Evolutionary conservation across 495 filamentous ascomycete genomes (phyloP).

Genomic region (Hypomontagnella submonticulosa): DNA sequence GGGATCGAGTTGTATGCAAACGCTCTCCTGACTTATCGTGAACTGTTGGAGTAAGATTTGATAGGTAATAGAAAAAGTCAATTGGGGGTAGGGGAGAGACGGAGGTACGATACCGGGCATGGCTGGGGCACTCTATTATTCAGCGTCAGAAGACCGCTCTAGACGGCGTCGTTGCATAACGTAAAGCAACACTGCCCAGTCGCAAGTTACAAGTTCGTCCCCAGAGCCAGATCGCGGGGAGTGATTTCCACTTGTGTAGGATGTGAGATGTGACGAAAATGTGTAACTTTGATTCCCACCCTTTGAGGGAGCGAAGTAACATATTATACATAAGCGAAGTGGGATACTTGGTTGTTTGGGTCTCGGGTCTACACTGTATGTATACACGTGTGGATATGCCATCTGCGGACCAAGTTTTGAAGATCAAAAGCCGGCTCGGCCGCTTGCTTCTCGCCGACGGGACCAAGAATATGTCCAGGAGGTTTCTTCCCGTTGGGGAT

Average conservation of each 20-base stretch:
- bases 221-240: slow-evolving; percentile 6
- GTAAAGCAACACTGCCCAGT: slow-evolving; percentile 5
- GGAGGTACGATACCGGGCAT: background rate
- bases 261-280: slow-evolving; percentile 13
- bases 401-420: slow-evolving; percentile 10
- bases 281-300: slow-evolving; percentile 1
- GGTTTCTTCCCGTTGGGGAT: slow-evolving; percentile 23
- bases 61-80: background rate
- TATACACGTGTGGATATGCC: slow-evolving; percentile 20
- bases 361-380: background rate
- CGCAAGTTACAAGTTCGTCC: slow-evolving; percentile 1
- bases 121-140: background rate
- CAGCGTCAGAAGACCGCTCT: background rate
- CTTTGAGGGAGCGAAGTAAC: slow-evolving; percentile 26
- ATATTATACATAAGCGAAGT: slow-evolving; percentile 25
- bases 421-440: slow-evolving; percentile 13
- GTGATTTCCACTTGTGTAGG: background rate
- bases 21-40: background rate
- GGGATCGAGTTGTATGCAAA: no score
- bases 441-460: slow-evolving; percentile 12
- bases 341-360: slow-evolving; percentile 5
- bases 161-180: slow-evolving; percentile 12
- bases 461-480: slow-evolving; percentile 14
- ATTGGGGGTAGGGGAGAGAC: background rate
- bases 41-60: background rate